A percentile compares a stretch with the other conserved stretches of the same genome.
Evolutionary conservation across 768 basidiomycete species (phyloP).

Genomic region (Dentipellis sp.): DNA sequence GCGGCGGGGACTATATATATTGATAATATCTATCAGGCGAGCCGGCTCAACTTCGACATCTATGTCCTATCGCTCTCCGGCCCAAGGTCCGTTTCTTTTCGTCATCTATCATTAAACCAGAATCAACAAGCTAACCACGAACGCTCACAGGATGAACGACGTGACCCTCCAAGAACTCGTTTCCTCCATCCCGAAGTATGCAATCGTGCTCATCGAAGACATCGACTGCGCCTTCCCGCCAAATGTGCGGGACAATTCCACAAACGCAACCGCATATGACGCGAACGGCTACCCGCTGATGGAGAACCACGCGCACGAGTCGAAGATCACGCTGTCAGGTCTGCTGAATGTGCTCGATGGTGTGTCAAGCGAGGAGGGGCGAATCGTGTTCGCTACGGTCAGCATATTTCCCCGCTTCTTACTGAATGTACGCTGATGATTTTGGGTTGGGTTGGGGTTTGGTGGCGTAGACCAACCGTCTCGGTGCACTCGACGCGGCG

Average conservation of each 20-base stretch:
- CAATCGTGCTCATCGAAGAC: conserved; percentile 50
- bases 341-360: conserved; percentile 53
- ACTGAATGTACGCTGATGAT: too few relatives aligned
- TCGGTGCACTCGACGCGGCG: neutral
- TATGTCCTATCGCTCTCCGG: neutral
- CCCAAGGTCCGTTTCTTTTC: neutral
- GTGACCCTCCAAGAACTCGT: conserved; percentile 35
- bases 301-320: conserved; percentile 11
- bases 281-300: neutral
- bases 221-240: conserved; percentile 52
- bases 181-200: conserved; percentile 37
- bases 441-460: neutral
- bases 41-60: neutral
- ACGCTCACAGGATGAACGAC: conserved; percentile 36
- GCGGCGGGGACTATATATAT: neutral
- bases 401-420: conserved; percentile 19
- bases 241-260: conserved; percentile 30
- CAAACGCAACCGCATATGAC: neutral
- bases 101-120: neutral
- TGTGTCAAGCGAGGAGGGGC: conserved; percentile 52
- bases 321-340: conserved; percentile 42
- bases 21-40: neutral
- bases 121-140: neutral
- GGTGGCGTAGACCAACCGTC: neutral
- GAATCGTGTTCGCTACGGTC: conserved; percentile 52